phyloP scores from a whole-genome alignment of 1,284 basidiomycete genomes.

The Earliella scabrosa region DNA sequence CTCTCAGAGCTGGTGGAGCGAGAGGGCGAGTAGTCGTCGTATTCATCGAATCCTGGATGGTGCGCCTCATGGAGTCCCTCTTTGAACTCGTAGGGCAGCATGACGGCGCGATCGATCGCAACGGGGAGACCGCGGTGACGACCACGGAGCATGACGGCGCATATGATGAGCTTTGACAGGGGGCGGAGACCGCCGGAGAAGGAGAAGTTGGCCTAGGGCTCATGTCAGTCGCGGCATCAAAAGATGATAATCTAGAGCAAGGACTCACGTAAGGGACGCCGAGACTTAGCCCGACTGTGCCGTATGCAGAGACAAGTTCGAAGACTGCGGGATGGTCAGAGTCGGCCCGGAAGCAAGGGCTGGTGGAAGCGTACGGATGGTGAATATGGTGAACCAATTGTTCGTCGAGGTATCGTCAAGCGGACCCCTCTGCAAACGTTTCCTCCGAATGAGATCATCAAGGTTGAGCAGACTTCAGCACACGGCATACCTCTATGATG shows the following conservation, averaged over 20 bases:
- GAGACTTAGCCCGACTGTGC: conserved; percentile 85
- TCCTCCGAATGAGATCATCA: no score
- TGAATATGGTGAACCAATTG: conserved; percentile 82
- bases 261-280: conserved; percentile 68
- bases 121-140: conserved; percentile 89
- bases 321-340: conserved; percentile 57
- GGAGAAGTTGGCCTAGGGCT: conserved; percentile 71
- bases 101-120: conserved; percentile 87
- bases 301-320: conserved; percentile 90
- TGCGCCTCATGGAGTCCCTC: conserved; percentile 14
- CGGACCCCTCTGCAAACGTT: conserved; percentile 39
- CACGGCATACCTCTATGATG: conserved; percentile 72
- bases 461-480: no score
- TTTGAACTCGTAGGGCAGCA: conserved; percentile 68
- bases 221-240: neutral
- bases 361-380: conserved; percentile 53
- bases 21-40: conserved; percentile 1
- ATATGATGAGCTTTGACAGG: conserved; percentile 87
- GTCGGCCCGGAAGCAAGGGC: neutral
- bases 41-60: conserved; percentile 29
- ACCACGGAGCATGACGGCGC: conserved; percentile 90
- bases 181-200: conserved; percentile 80
- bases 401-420: conserved; percentile 50
- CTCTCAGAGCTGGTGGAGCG: neutral
- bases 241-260: neutral